phyloP scores from a whole-genome alignment of 2,329 filamentous ascomycete genomes.

The Domatiomyces catenatus region DNA sequence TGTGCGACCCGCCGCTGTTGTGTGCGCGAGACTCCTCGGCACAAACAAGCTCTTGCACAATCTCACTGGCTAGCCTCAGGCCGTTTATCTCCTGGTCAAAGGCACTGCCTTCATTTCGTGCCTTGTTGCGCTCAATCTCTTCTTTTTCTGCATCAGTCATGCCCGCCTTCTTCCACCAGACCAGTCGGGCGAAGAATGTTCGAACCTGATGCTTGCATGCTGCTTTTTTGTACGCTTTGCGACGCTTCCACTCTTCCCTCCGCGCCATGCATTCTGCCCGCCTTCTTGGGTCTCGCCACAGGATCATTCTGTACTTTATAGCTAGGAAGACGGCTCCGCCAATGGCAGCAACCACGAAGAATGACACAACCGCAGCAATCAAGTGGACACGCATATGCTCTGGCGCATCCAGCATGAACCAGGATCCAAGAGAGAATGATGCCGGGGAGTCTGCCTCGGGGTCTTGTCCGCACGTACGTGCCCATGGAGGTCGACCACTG shows the following conservation, averaged over 20 bases:
- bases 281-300: constrained; percentile 35
- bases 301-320: constrained; percentile 25
- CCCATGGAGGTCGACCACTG: constrained; percentile 1
- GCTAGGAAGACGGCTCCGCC: constrained; percentile 30
- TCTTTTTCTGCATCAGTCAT: constrained; percentile 28
- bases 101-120: constrained; percentile 30
- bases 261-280: constrained; percentile 38
- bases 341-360: constrained; percentile 24
- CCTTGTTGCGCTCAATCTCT: constrained; percentile 31
- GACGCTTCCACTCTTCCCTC: constrained; percentile 39
- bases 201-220: constrained; percentile 37
- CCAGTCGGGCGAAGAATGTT: constrained; percentile 33
- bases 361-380: constrained; percentile 22
- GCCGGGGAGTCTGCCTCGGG: background rate
- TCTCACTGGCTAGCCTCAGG: constrained; percentile 36
- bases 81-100: constrained; percentile 37
- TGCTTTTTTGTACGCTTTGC: constrained; percentile 37
- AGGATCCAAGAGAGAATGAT: background rate
- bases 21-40: constrained; percentile 23
- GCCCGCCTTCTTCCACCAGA: constrained; percentile 28
- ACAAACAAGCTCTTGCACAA: constrained; percentile 35
- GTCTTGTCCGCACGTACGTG: background rate
- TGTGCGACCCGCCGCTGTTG: constrained; percentile 7
- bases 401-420: background rate
- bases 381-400: constrained; percentile 1